Conservation (phyloP, 495 filamentous ascomycete genomes). For the Tuber melanosporum region DNA sequence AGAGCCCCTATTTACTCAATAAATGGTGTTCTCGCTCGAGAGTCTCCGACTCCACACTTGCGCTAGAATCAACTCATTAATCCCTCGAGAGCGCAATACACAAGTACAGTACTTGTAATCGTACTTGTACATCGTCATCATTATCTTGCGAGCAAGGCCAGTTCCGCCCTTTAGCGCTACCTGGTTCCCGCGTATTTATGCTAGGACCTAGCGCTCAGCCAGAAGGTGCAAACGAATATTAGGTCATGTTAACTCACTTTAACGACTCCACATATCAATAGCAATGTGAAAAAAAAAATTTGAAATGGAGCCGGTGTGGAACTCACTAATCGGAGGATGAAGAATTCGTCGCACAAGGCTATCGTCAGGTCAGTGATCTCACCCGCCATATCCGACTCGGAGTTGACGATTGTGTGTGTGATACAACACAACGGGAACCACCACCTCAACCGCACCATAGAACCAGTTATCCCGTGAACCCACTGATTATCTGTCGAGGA, state of each 20-base stretch:
- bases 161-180: neutral
- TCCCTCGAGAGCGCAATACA: neutral
- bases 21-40: neutral
- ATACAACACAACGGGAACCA: neutral
- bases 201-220: neutral
- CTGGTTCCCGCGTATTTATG: neutral
- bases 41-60: neutral
- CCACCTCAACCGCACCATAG: neutral
- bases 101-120: neutral
- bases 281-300: neutral
- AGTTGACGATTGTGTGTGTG: neutral
- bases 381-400: neutral
- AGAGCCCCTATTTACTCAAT: neutral
- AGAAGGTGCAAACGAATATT: neutral
- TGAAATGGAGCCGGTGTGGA: neutral
- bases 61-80: neutral
- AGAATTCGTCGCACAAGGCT: neutral
- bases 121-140: neutral
- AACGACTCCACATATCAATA: neutral
- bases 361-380: neutral
- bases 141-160: neutral
- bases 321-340: neutral
- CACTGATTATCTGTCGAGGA: neutral
- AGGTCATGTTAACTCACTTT: neutral
- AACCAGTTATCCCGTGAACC: neutral